Evolutionary conservation across 306 rosid species (phyloP), one percentile per base, ranked within the genome.

Genomic region (Sophora flavescens): DNA sequence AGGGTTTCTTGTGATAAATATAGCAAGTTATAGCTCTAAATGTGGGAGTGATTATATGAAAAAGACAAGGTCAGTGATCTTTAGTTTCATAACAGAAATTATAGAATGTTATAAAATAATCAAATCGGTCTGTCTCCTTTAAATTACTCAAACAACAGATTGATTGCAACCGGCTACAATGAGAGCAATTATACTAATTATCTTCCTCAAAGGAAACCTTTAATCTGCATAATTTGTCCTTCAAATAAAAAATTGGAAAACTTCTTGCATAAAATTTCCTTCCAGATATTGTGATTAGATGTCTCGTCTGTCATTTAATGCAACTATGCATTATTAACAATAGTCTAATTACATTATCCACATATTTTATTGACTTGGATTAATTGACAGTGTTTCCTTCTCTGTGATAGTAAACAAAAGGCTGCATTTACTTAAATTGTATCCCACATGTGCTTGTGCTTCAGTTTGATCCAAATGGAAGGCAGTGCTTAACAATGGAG

Each of bases 381-480:
- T 16, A 14, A 33, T 45, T 9, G 2, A 22, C 53, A 44, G 5
- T 41, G 45, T 36, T 78, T 48, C 2, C 32, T 36, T n/a, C 47
- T 13, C 9, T 54, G 50, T 16, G 53, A 4, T 5, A 4, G 5
- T 6, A 7, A 3, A 6, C 1, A 17, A 61, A 72, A 76, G 38
- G n/a, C 30, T 41, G 45, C 6, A 63, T 52, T 72, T 78, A 41
- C 57, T 62, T 35, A 50, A 28, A 62, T 64, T 62, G 30, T 11
- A 58, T 50, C 36, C 28, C 45, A 7, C 2, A 41, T 41, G 45
- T 76, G 28, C 10, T 26, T 79, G 68, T 83, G 73, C 60, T 82
- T 39, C 75, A 94, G 97, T 90, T 86, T 75, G 98, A 94, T 89
- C 97, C 98, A 16, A 94, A 91, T 78, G 98, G 98, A 85, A 90